phyloP scores from a whole-genome alignment of 257 asterid genomes.

The Nicotiana paniculata region DNA sequence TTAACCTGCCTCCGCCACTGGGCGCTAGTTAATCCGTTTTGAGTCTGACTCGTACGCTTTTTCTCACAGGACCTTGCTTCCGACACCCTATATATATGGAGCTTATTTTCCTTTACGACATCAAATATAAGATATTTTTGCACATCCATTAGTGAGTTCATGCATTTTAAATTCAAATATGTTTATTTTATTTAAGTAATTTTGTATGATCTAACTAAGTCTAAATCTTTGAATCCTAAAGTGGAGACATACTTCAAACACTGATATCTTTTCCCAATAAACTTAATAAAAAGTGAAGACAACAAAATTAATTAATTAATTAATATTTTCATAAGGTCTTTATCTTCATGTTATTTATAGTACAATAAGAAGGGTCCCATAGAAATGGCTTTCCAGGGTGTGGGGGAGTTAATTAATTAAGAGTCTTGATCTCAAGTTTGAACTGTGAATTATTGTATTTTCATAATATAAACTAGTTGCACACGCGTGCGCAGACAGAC shows the following conservation, averaged over 20 bases:
- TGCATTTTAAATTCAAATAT: not conserved
- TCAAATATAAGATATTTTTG: no score
- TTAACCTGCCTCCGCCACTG: no score
- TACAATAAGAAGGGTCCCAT: not conserved
- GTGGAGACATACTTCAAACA: not conserved
- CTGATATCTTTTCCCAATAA: not conserved
- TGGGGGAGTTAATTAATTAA: not conserved
- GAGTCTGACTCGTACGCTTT: no score
- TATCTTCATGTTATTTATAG: not conserved
- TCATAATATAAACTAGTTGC: not conserved
- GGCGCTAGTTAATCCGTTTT: no score
- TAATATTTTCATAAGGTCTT: not conserved
- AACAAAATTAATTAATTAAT: not conserved
- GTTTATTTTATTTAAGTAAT: not conserved
- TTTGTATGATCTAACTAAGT: not conserved
- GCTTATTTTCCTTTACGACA: no score
- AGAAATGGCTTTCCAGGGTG: not conserved
- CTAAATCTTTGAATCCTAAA: not conserved
- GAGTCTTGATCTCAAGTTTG: not conserved
- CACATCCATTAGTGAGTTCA: not conserved
- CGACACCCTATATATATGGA: no score
- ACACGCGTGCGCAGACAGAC: slow-evolving; percentile 4
- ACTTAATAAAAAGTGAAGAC: not conserved
- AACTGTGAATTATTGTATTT: not conserved
- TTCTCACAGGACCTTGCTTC: no score